Conservation (phyloP, 805 yeast genomes). For the Teunomyces pallodes region DNA sequence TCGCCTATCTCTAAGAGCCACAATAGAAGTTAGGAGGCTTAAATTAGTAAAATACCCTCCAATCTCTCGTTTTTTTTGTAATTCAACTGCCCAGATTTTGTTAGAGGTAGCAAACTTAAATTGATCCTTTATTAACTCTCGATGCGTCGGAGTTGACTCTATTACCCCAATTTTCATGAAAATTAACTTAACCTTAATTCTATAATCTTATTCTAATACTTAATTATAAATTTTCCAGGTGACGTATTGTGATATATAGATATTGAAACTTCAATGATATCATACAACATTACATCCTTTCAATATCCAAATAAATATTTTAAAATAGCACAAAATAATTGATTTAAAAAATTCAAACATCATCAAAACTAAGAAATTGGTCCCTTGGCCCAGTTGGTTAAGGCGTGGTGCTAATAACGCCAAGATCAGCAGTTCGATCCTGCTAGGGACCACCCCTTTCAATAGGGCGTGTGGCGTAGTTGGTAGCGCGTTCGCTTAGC, state of each 20-base stretch:
- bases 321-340: background rate
- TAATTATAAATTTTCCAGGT: too few relatives aligned
- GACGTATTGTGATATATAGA: background rate
- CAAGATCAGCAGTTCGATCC: slow-evolving; percentile 85
- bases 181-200: too few relatives aligned
- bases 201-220: too few relatives aligned
- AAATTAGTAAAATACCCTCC: too few relatives aligned
- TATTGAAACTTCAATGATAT: background rate
- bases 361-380: slow-evolving; percentile 14
- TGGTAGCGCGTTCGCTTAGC: slow-evolving; percentile 83
- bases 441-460: slow-evolving; percentile 67
- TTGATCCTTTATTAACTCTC: too few relatives aligned
- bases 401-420: slow-evolving; percentile 54
- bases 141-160: too few relatives aligned
- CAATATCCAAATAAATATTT: background rate
- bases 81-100: too few relatives aligned
- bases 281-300: background rate
- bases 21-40: background rate
- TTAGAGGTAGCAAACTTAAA: too few relatives aligned
- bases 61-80: too few relatives aligned
- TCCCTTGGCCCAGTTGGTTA: slow-evolving; percentile 55
- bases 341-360: background rate
- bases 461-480: slow-evolving; percentile 75
- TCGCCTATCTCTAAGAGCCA: background rate
- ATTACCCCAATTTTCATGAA: too few relatives aligned